A percentile compares a stretch with the other conserved stretches of the same genome.
These are phyloP conservation scores for Termitomyces sp. DNA, from an alignment of 768 basidiomycete species.

Conservation along the genomic window DNA sequence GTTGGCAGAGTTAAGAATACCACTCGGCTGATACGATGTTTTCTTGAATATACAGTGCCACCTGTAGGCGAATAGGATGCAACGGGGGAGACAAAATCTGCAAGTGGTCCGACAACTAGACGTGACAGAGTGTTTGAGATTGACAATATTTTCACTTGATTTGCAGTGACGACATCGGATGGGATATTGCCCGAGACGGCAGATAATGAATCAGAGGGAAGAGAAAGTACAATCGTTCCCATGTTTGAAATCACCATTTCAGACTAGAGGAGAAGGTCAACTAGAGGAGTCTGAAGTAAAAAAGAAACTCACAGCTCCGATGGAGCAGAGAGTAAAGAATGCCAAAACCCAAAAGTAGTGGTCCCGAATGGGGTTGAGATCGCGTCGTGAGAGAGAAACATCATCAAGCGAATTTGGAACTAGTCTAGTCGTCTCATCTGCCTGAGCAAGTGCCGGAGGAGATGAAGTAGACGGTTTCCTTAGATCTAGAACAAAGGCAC, in stretches of 20 bases:
- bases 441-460: neutral
- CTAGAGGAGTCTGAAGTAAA: neutral
- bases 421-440: slow-evolving; percentile 30
- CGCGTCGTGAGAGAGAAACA: neutral
- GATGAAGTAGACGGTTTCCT: neutral
- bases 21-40: slow-evolving; percentile 56
- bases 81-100: slow-evolving; percentile 68
- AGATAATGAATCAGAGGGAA: slow-evolving; percentile 32
- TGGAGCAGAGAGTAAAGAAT: slow-evolving; percentile 42
- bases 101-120: slow-evolving; percentile 60
- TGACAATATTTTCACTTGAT: slow-evolving; percentile 69
- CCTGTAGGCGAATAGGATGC: slow-evolving; percentile 37
- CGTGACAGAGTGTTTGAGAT: slow-evolving; percentile 69
- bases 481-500: slow-evolving; percentile 39
- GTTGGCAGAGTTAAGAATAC: slow-evolving; percentile 51
- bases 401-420: slow-evolving; percentile 11
- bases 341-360: slow-evolving; percentile 62
- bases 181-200: slow-evolving; percentile 14
- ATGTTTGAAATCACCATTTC: slow-evolving; percentile 86
- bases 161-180: slow-evolving; percentile 37
- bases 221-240: slow-evolving; percentile 67
- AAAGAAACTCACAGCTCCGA: slow-evolving; percentile 59
- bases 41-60: slow-evolving; percentile 31
- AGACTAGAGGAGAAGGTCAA: slow-evolving; percentile 31
- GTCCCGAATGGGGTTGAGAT: slow-evolving; percentile 46